A percentile compares a stretch with the other conserved stretches of the same genome.
Evolutionary conservation across 352 stramenopile species (phyloP).

Genomic region (Phytopythium aichiense): DNA sequence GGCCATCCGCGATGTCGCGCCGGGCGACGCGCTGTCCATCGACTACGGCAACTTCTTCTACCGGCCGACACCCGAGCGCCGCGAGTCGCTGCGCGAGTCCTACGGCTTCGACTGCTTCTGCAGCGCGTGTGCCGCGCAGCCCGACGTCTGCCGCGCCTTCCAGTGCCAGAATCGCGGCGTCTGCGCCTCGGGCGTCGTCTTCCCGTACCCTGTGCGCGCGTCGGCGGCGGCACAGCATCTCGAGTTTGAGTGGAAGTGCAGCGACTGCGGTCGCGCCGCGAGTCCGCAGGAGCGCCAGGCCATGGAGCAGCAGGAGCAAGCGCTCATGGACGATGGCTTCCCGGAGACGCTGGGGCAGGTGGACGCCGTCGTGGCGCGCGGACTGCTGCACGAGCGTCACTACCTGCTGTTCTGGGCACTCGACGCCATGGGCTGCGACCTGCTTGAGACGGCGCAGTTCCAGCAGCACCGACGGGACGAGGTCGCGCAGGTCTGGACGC

Average conservation of each 20-base stretch:
- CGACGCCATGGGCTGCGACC: slow-evolving; percentile 64
- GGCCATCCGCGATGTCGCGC: slow-evolving; percentile 56
- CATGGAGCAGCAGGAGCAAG: slow-evolving; percentile 44
- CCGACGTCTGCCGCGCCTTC: slow-evolving; percentile 55
- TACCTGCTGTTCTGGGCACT: slow-evolving; percentile 79
- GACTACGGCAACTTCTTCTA: slow-evolving; percentile 84
- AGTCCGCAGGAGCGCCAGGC: slow-evolving; percentile 22
- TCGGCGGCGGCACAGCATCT: slow-evolving; percentile 26
- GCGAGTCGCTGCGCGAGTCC: slow-evolving; percentile 48
- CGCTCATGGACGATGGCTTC: slow-evolving; percentile 56
- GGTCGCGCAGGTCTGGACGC: slow-evolving; percentile 54
- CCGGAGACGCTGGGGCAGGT: slow-evolving; percentile 57
- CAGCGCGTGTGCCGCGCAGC: slow-evolving; percentile 38
- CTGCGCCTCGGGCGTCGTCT: slow-evolving; percentile 39
- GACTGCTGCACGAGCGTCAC: slow-evolving; percentile 58
- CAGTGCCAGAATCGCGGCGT: slow-evolving; percentile 27
- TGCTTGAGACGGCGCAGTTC: slow-evolving; percentile 28
- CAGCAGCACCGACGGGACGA: slow-evolving; percentile 31
- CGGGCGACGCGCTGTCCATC: slow-evolving; percentile 63
- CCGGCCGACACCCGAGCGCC: slow-evolving; percentile 52
- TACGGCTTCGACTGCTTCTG: slow-evolving; percentile 69
- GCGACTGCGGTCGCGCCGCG: slow-evolving; percentile 31
- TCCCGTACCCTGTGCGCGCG: slow-evolving; percentile 33
- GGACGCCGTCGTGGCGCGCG: slow-evolving; percentile 35
- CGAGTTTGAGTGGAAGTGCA: slow-evolving; percentile 56